phyloP scores from a whole-genome alignment of 1,284 basidiomycete species.

The Athelia psychrophila region DNA sequence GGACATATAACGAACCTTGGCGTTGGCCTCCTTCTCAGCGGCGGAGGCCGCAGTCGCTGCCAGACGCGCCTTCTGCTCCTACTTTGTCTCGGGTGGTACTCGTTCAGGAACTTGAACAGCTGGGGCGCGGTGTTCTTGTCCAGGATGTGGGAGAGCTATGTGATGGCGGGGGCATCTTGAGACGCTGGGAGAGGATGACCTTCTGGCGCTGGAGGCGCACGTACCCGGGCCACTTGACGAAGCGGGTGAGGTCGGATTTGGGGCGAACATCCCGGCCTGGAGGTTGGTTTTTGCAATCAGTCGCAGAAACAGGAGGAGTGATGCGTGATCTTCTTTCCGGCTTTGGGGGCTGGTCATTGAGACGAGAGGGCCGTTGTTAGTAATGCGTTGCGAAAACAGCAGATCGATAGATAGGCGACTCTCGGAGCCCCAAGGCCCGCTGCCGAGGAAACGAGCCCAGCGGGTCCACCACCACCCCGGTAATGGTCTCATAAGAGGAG shows the following conservation, averaged over 20 bases:
- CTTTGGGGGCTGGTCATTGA: constrained; percentile 87
- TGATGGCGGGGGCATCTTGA: constrained; percentile 98
- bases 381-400: constrained; percentile 35
- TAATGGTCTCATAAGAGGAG: not conserved
- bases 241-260: constrained; percentile 90
- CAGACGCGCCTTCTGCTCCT: constrained; percentile 97
- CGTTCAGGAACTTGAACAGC: constrained; percentile 97
- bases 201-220: constrained; percentile 98
- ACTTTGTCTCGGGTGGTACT: constrained; percentile 92
- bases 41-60: constrained; percentile 74
- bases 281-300: constrained; percentile 69
- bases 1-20: constrained; percentile 46
- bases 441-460: constrained; percentile 40
- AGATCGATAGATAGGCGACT: constrained; percentile 44
- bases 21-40: constrained; percentile 74
- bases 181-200: constrained; percentile 97
- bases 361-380: constrained; percentile 62
- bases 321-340: constrained; percentile 77
- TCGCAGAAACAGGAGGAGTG: constrained; percentile 92
- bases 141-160: constrained; percentile 96
- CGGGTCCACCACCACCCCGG: constrained; percentile 20
- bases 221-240: constrained; percentile 99
- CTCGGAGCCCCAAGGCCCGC: constrained; percentile 72
- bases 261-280: constrained; percentile 94
- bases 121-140: constrained; percentile 99